phyloP scores from a whole-genome alignment of 306 rosid genomes.

The Rosa lucieae region DNA sequence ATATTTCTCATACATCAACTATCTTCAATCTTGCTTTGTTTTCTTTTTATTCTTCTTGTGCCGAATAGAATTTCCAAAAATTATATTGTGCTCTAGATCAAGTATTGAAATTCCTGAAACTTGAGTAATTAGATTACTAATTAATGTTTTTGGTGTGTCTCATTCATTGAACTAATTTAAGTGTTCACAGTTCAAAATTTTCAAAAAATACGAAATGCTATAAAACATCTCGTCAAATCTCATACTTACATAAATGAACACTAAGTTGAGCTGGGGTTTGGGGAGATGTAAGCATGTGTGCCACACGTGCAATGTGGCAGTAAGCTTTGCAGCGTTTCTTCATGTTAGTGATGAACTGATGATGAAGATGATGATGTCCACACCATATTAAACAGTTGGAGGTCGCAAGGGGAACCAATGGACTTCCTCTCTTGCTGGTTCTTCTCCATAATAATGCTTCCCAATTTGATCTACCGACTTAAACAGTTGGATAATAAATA shows the following conservation, averaged over 20 bases:
- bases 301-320: conserved; percentile 3
- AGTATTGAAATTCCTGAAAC: background rate
- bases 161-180: background rate
- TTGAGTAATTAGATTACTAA: background rate
- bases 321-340: conserved; percentile 1
- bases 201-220: background rate
- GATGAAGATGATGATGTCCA: background rate
- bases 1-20: no score
- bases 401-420: background rate
- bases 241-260: background rate
- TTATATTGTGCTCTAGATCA: background rate
- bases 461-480: background rate
- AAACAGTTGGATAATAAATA: background rate
- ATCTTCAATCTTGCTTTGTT: background rate
- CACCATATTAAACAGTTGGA: background rate
- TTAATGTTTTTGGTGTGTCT: background rate
- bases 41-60: background rate
- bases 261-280: background rate
- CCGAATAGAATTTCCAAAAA: background rate
- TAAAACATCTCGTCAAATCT: no score
- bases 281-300: conserved; percentile 2
- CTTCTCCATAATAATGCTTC: background rate
- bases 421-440: background rate
- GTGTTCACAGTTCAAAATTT: background rate
- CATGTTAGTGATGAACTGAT: background rate